Evolutionary conservation across 2,329 filamentous ascomycete genomes (phyloP).

Genomic region (Chalara sp.): DNA sequence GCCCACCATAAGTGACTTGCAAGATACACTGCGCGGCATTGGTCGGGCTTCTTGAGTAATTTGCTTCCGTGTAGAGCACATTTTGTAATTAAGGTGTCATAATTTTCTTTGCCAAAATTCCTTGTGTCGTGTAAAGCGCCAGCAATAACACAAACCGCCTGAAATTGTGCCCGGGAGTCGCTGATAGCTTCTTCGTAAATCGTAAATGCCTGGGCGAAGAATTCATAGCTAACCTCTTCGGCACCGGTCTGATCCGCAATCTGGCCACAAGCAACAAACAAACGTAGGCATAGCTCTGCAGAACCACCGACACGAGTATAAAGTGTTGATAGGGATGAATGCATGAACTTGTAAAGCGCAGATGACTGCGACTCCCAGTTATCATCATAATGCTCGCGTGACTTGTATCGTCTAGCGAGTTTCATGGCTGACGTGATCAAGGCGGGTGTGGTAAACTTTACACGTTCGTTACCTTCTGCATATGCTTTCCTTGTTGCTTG

Average conservation of each 20-base stretch:
- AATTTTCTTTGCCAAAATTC: slow-evolving; percentile 93
- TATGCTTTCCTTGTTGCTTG: slow-evolving; percentile 85
- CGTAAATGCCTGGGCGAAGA: slow-evolving; percentile 96
- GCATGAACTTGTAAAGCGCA: slow-evolving; percentile 90
- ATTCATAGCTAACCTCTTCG: slow-evolving; percentile 96
- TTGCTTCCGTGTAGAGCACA: slow-evolving; percentile 96
- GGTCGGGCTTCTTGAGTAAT: slow-evolving; percentile 92
- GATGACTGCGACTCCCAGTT: slow-evolving; percentile 70
- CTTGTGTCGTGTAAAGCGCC: slow-evolving; percentile 82
- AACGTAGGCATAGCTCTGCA: slow-evolving; percentile 78
- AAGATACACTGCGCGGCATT: slow-evolving; percentile 92
- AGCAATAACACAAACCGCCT: slow-evolving; percentile 92
- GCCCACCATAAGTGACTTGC: slow-evolving; percentile 99
- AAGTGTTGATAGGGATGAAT: slow-evolving; percentile 76
- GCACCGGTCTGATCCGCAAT: slow-evolving; percentile 86
- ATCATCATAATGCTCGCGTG: slow-evolving; percentile 78
- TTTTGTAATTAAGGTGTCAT: slow-evolving; percentile 97
- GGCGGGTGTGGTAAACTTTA: slow-evolving; percentile 90
- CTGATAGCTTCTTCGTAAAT: slow-evolving; percentile 96
- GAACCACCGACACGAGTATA: slow-evolving; percentile 80
- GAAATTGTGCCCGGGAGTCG: slow-evolving; percentile 94
- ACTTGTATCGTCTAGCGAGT: slow-evolving; percentile 81
- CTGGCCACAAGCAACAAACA: slow-evolving; percentile 89
- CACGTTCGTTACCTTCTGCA: slow-evolving; percentile 85
- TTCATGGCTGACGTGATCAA: slow-evolving; percentile 87